Evolutionary conservation across 2,329 filamentous ascomycete species (phyloP).

Genomic region (Akanthomyces dipterigenus): DNA sequence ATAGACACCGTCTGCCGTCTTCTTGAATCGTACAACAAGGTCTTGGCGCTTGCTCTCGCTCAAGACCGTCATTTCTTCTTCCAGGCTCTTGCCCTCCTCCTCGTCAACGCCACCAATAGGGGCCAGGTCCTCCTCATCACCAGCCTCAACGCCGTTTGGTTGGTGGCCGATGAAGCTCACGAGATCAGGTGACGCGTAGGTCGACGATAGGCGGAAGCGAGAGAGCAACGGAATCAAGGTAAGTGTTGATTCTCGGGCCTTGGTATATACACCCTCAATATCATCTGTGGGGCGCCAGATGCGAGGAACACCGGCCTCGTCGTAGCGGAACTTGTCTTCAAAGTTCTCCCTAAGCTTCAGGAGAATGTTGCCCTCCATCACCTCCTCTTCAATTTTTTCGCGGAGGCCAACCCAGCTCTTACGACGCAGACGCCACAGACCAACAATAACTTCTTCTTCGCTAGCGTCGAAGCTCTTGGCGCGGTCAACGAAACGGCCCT

Average conservation of each 20-base stretch:
- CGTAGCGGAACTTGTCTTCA: slow-evolving; percentile 98
- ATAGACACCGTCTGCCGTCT: slow-evolving; percentile 94
- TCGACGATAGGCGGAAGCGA: slow-evolving; percentile 70
- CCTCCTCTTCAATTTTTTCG: slow-evolving; percentile 90
- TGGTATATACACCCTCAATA: slow-evolving; percentile 92
- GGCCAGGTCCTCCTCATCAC: slow-evolving; percentile 82
- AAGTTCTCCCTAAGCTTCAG: slow-evolving; percentile 97
- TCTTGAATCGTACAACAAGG: slow-evolving; percentile 91
- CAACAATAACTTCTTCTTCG: slow-evolving; percentile 83
- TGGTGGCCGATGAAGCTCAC: slow-evolving; percentile 75
- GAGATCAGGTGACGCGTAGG: slow-evolving; percentile 72
- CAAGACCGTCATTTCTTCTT: slow-evolving; percentile 95
- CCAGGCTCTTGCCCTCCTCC: slow-evolving; percentile 86
- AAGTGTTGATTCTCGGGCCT: slow-evolving; percentile 85
- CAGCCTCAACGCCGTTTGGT: slow-evolving; percentile 65
- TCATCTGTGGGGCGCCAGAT: slow-evolving; percentile 97
- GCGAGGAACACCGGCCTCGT: slow-evolving; percentile 85
- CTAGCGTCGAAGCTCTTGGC: slow-evolving; percentile 92
- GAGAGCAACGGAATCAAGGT: slow-evolving; percentile 84
- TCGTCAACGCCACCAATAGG: slow-evolving; percentile 94
- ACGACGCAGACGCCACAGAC: slow-evolving; percentile 82
- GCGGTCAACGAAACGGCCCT: slow-evolving; percentile 76
- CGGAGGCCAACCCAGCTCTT: slow-evolving; percentile 92
- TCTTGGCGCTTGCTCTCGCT: slow-evolving; percentile 86
- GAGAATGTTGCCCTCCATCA: slow-evolving; percentile 94